Conservation (phyloP, 352 stramenopile species). For the Globisporangium polare region DNA sequence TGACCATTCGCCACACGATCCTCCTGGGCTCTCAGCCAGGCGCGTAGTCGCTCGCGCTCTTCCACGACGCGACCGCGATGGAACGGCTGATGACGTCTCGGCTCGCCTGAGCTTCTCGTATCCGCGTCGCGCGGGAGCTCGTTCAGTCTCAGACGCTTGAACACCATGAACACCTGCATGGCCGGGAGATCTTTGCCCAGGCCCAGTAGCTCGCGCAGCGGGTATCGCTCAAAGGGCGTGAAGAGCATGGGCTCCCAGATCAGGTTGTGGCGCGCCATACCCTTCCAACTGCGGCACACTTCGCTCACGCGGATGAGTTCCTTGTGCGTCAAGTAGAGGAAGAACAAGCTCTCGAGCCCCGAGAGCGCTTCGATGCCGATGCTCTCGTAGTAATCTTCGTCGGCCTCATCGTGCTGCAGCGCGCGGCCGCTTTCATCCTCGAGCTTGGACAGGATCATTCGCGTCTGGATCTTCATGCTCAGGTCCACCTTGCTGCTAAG, state of each 20-base stretch:
- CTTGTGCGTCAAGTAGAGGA: conserved; percentile 43
- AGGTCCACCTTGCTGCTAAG: background rate
- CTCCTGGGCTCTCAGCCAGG: conserved; percentile 5
- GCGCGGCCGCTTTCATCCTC: conserved; percentile 15
- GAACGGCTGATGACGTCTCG: background rate
- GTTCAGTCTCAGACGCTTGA: conserved; percentile 37
- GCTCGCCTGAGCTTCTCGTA: background rate
- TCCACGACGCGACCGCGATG: conserved; percentile 10
- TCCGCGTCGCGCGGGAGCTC: conserved; percentile 16
- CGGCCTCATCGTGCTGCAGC: background rate
- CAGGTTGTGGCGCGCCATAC: conserved; percentile 44
- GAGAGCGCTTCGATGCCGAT: conserved; percentile 47
- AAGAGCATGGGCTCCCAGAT: conserved; percentile 69
- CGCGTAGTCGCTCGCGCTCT: conserved; percentile 18
- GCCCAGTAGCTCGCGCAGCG: conserved; percentile 53
- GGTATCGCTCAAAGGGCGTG: conserved; percentile 56
- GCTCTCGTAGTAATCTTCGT: background rate
- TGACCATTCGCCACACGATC: background rate
- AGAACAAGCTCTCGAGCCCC: conserved; percentile 57
- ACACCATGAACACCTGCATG: conserved; percentile 77
- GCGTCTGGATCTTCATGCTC: conserved; percentile 53
- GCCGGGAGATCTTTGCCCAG: conserved; percentile 40
- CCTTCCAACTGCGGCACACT: conserved; percentile 57
- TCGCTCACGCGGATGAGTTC: conserved; percentile 44
- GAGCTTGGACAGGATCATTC: conserved; percentile 46